Evolutionary conservation across 1,139 yeast species (phyloP), one percentile per base, ranked within the genome.

Genomic region (Lodderomyces pseudojiufengensis): DNA sequence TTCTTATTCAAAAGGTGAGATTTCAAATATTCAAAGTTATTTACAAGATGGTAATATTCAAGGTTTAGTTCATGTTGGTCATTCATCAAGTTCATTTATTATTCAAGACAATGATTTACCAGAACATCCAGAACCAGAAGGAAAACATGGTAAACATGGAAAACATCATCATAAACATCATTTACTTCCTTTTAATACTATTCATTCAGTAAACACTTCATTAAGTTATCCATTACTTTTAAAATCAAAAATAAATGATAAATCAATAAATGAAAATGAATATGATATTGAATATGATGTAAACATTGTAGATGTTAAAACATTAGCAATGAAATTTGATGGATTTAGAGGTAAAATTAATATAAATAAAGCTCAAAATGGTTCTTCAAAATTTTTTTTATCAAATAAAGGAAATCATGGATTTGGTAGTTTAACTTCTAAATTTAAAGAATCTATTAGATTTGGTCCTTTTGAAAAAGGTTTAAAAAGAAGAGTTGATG

Each of bases 381-480:
- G 84, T 24, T 62, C 76, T 1, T 75, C 84, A 0, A 45, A 45
- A 5, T 78, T 61, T 45, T 57, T 65, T 2, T 38, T 76, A 3
- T 54, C 76, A 3, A 68, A 74, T 10, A 41, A 47, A 8, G 81
- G 82, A 1, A 78, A 78, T 47, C 62, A 65, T 47, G 84, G 84
- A 0, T 45, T 49, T 29, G 84, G 80, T 2, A 45, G 58, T 2
- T 50, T 60, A 29, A 47, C 46, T 3, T 63, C 78, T 12, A 64
- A 63, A 40, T 74, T 63, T 54, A 60, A 54, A 37, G 54, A 56
- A 3, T 54, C 55, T 3, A 53, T 63, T 12, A 46, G 46, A 9
- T 40, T 41, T 41, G 39, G 42, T 25, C 33, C 32, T 31, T 59
- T 59, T 8, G 40, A 49, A 2, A 48, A 55, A 20, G 41, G 45